Evolutionary conservation across 2,329 filamentous ascomycete genomes (phyloP).

Genomic region (Clonostachys sp.): DNA sequence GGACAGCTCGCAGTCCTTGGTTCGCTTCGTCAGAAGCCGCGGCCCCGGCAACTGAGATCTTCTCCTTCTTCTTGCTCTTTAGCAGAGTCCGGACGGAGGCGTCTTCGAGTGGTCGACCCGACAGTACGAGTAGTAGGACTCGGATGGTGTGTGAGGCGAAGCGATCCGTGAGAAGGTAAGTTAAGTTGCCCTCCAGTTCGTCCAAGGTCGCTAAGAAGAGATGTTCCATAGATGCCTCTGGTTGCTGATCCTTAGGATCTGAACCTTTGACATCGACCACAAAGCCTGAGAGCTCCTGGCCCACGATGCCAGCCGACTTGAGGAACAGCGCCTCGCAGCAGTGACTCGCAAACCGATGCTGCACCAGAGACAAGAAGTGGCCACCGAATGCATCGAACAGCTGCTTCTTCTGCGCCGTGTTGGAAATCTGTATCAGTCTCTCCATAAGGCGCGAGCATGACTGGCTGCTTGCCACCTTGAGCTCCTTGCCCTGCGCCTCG

Average conservation of each 20-base stretch:
- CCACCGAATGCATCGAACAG: conserved; percentile 81
- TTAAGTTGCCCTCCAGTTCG: conserved; percentile 82
- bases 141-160: conserved; percentile 91
- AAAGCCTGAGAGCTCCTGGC: conserved; percentile 56
- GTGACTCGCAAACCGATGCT: conserved; percentile 95
- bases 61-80: conserved; percentile 90
- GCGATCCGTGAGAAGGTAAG: conserved; percentile 76
- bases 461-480: conserved; percentile 94
- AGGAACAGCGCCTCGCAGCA: conserved; percentile 94
- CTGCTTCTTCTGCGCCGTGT: conserved; percentile 74
- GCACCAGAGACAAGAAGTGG: conserved; percentile 84
- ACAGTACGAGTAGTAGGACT: conserved; percentile 79
- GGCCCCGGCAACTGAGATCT: conserved; percentile 58
- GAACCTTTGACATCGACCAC: conserved; percentile 36
- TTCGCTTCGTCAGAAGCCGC: conserved; percentile 43
- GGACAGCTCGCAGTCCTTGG: conserved; percentile 54
- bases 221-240: conserved; percentile 69
- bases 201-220: conserved; percentile 79
- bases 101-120: conserved; percentile 74
- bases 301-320: conserved; percentile 73
- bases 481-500: conserved; percentile 85
- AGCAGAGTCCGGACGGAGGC: conserved; percentile 67
- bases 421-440: conserved; percentile 78
- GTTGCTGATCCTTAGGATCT: conserved; percentile 34
- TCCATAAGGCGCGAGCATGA: conserved; percentile 93